Conservation (phyloP, 1,139 yeast genomes). For the Casaregolazyma lundiana region DNA sequence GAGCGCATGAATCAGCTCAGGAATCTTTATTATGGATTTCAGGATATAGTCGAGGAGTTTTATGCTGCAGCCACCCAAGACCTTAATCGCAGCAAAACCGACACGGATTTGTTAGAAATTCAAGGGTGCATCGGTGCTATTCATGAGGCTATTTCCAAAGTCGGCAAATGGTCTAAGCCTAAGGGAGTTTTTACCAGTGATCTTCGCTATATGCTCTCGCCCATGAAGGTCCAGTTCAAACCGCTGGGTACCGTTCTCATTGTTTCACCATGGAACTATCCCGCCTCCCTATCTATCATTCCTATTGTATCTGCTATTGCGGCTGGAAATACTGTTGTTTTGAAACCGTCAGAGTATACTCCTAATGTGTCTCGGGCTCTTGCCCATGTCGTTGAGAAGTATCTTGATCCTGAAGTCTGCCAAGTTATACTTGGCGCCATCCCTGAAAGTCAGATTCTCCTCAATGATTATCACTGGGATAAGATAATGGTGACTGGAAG, state of each 20-base stretch:
- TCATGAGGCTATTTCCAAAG: conserved; percentile 52
- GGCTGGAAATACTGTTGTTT: conserved; percentile 77
- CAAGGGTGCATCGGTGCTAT: conserved; percentile 52
- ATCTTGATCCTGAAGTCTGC: conserved; percentile 52
- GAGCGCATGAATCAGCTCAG: conserved; percentile 61
- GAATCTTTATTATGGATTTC: conserved; percentile 59
- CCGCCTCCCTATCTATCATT: conserved; percentile 57
- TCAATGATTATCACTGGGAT: conserved; percentile 61
- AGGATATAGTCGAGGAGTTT: conserved; percentile 54
- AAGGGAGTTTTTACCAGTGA: conserved; percentile 45
- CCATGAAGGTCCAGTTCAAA: conserved; percentile 53
- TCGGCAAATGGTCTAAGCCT: conserved; percentile 61
- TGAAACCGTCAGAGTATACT: conserved; percentile 75
- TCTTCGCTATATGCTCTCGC: conserved; percentile 42
- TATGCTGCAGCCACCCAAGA: conserved; percentile 60
- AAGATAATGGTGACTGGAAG: conserved; percentile 88
- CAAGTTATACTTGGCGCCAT: conserved; percentile 70
- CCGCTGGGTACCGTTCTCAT: conserved; percentile 77
- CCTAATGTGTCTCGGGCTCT: conserved; percentile 59
- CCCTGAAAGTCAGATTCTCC: conserved; percentile 61
- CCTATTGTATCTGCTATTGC: conserved; percentile 82
- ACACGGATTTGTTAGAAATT: conserved; percentile 58
- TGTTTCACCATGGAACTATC: conserved; percentile 86
- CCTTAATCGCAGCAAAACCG: conserved; percentile 58
- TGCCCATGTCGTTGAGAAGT: conserved; percentile 49